Conservation (phyloP, 2,329 filamentous ascomycete species). For the Monosporascus ibericus region DNA sequence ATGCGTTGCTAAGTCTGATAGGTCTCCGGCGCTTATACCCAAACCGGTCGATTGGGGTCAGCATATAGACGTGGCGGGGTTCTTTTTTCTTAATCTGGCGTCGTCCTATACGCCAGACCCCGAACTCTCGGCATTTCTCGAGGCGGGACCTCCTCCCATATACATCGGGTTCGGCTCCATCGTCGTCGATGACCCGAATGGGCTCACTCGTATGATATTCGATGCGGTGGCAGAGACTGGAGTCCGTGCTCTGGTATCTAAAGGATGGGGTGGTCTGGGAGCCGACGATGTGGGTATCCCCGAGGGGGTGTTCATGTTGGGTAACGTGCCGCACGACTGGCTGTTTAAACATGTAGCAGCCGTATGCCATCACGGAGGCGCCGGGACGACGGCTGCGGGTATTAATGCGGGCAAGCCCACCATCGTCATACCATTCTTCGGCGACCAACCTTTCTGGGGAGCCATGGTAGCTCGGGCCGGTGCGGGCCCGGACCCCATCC, state of each 20-base stretch:
- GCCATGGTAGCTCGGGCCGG: conserved; percentile 67
- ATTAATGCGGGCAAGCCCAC: conserved; percentile 75
- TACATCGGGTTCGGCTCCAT: conserved; percentile 55
- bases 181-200: conserved; percentile 43
- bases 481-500: conserved; percentile 65
- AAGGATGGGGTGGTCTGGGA: conserved; percentile 83
- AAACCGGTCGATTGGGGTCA: conserved; percentile 49
- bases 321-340: conserved; percentile 86
- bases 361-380: conserved; percentile 83
- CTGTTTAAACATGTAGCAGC: conserved; percentile 74
- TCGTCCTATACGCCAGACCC: conserved; percentile 27
- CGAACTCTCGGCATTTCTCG: conserved; percentile 33
- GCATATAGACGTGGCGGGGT: conserved; percentile 47
- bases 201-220: conserved; percentile 38
- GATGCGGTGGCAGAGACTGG: conserved; percentile 40
- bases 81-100: conserved; percentile 43
- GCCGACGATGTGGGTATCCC: conserved; percentile 43
- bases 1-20: conserved; percentile 4
- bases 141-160: conserved; percentile 39
- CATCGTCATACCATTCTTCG: conserved; percentile 80
- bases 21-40: conserved; percentile 38
- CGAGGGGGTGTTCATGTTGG: conserved; percentile 74
- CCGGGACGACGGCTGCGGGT: conserved; percentile 83
- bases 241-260: conserved; percentile 73
- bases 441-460: conserved; percentile 80